Percentiles rank a stretch among this genome's conserved stretches.
Evolutionary conservation across 2,329 filamentous ascomycete genomes (phyloP).

Genomic region (Talaromyces sp.): DNA sequence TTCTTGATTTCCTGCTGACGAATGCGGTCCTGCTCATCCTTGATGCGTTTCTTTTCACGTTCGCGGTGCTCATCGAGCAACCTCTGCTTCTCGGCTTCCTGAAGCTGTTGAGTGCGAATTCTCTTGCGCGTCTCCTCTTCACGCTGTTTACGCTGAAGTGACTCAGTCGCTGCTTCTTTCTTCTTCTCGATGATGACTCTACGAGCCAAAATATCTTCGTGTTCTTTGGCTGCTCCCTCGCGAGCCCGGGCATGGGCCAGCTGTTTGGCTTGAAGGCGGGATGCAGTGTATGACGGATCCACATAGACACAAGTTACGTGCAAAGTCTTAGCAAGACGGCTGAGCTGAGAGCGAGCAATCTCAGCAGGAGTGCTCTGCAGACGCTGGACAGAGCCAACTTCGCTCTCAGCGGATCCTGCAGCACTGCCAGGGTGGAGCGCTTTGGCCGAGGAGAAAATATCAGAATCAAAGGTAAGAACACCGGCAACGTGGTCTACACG

Average conservation of each 20-base stretch:
- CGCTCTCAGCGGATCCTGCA: constrained; percentile 80
- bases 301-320: constrained; percentile 95
- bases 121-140: constrained; percentile 87
- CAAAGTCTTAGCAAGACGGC: constrained; percentile 82
- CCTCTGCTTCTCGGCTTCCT: constrained; percentile 83
- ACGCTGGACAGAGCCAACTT: constrained; percentile 80
- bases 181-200: constrained; percentile 93
- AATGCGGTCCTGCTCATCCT: constrained; percentile 83
- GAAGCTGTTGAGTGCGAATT: constrained; percentile 77
- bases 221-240: constrained; percentile 87
- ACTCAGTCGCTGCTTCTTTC: constrained; percentile 90
- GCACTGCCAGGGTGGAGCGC: constrained; percentile 78
- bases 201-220: constrained; percentile 74
- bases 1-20: constrained; percentile 91
- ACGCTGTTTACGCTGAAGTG: constrained; percentile 81
- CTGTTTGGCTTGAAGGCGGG: constrained; percentile 71
- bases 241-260: constrained; percentile 75
- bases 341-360: constrained; percentile 92
- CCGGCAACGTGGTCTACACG: constrained; percentile 94
- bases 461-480: constrained; percentile 93
- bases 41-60: constrained; percentile 77
- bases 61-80: constrained; percentile 89
- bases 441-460: constrained; percentile 96
- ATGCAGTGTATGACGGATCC: constrained; percentile 80
- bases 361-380: constrained; percentile 97